phyloP scores from a whole-genome alignment of 352 stramenopile species.

The Globisporangium perplexum region DNA sequence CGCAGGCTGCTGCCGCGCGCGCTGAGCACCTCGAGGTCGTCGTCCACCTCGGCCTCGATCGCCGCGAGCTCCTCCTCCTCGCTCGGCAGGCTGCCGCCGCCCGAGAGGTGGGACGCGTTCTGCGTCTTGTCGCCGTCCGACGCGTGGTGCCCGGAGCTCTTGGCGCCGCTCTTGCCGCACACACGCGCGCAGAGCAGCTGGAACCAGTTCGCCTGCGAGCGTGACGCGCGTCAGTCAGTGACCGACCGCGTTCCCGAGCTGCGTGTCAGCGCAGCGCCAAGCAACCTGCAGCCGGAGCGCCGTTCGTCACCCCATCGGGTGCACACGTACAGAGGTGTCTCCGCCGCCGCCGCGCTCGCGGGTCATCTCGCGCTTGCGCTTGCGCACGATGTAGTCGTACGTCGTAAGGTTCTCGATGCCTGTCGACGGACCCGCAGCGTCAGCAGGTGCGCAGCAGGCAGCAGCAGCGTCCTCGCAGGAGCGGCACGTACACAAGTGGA shows the following conservation, averaged over 20 bases:
- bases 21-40: conserved; percentile 73
- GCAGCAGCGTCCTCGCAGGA: background rate
- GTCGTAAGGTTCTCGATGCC: conserved; percentile 79
- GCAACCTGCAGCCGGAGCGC: conserved; percentile 12
- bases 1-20: conserved; percentile 24
- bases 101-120: conserved; percentile 46
- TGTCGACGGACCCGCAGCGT: conserved; percentile 13
- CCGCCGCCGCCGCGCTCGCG: conserved; percentile 27
- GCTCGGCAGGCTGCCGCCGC: conserved; percentile 42
- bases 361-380: conserved; percentile 69
- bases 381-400: conserved; percentile 85
- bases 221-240: too few species aligned
- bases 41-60: conserved; percentile 76
- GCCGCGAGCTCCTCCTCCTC: conserved; percentile 59
- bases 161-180: conserved; percentile 23
- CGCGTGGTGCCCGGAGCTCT: background rate
- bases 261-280: background rate
- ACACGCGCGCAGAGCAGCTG: conserved; percentile 23
- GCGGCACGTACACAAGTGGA: conserved; percentile 68
- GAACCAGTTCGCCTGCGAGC: conserved; percentile 19
- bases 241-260: too few species aligned
- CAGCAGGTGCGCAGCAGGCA: too few species aligned
- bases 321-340: conserved; percentile 66
- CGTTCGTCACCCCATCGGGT: conserved; percentile 37
- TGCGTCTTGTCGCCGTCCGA: conserved; percentile 36